Evolutionary conservation across 805 yeast genomes (phyloP), one percentile per base, ranked within the genome.

Genomic region (Brettanomyces naardenensis): DNA sequence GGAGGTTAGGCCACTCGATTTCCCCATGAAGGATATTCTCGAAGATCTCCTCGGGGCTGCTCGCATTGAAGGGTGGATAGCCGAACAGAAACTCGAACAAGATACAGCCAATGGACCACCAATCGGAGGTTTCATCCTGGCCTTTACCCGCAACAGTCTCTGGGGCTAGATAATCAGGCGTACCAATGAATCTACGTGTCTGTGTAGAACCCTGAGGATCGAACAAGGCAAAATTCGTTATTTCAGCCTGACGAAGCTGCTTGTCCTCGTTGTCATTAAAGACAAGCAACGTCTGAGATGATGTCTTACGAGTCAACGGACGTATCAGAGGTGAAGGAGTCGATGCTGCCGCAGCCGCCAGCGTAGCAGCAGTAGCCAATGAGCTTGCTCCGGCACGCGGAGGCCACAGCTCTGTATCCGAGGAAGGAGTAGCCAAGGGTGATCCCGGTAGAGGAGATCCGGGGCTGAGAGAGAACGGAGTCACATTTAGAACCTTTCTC

Each of bases 101-200:
- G 10, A 92, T 87, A 58, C 97, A 90, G 0, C 99, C 99, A 25
- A 90, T 74, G 2, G 97, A 86, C 99, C 99, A 92, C 98, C 98
- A 89, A 62, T 89, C 97, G n/a, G 90, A 78, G 44, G 79, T 73
- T 45, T 78, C 88, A 43, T 79, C 84, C 55, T 90, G 96, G 0
- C 84, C 81, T 1, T 71, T 67, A 28, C 97, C 97, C 30, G 72
- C 66, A 44, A 92, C 87, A 0, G 96, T 89, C 55, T 92, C 99
- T 0, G 99, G 99, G 0, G 99, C 95, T 28, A 94, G 70, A 58
- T 92, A 92, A 56, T 92, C 98, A 0, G 99, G 99, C 0, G 99
- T 92, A 0, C 99, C 99, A 23, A 88, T 95, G 51, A 90, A 89
- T 44, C 71, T 73, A 48, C 78, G 73, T 19, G 69, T 64, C 37